Percentiles rank a stretch among this genome's conserved stretches.
phyloP scores from a whole-genome alignment of 169 alveolate species.

The Plasmodium chabaudi region DNA sequence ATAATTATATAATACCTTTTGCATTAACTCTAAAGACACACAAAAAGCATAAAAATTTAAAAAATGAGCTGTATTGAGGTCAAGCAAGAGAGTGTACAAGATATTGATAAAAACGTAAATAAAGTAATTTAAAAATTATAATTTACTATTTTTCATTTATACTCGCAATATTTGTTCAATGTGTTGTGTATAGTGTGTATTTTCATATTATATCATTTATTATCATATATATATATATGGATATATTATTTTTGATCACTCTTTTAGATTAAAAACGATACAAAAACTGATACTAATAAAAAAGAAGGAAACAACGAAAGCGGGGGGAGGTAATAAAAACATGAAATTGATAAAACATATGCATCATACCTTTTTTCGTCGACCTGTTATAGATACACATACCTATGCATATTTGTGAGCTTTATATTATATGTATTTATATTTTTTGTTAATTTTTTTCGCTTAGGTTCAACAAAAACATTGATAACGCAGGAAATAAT shows the following conservation, averaged over 20 bases:
- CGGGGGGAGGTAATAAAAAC: slow-evolving; percentile 23
- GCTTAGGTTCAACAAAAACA: not conserved
- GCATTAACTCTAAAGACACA: slow-evolving; percentile 1
- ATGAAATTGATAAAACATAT: not conserved
- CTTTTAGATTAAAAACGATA: slow-evolving; percentile 31
- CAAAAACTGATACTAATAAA: slow-evolving; percentile 2
- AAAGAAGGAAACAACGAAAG: slow-evolving; percentile 42
- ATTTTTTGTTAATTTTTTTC: no score
- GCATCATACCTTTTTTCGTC: no score
- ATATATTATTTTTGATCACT: not conserved
- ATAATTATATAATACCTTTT: not conserved
- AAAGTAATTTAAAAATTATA: slow-evolving; percentile 6
- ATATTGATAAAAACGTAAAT: slow-evolving; percentile 43
- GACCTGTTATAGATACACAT: not conserved
- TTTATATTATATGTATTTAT: no score
- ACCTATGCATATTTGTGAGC: not conserved
- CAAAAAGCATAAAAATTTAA: slow-evolving; percentile 7
- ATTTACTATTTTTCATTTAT: not conserved
- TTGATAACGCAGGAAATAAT: slow-evolving; percentile 13
- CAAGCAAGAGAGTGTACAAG: slow-evolving; percentile 46
- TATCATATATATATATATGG: not conserved
- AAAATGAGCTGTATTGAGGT: slow-evolving; percentile 66
- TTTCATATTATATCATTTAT: not conserved
- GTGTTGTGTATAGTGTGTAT: not conserved
- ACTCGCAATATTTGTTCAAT: not conserved